Evolutionary conservation across 2,329 filamentous ascomycete species (phyloP).

Genomic region (Aspergillaceae sp.): DNA sequence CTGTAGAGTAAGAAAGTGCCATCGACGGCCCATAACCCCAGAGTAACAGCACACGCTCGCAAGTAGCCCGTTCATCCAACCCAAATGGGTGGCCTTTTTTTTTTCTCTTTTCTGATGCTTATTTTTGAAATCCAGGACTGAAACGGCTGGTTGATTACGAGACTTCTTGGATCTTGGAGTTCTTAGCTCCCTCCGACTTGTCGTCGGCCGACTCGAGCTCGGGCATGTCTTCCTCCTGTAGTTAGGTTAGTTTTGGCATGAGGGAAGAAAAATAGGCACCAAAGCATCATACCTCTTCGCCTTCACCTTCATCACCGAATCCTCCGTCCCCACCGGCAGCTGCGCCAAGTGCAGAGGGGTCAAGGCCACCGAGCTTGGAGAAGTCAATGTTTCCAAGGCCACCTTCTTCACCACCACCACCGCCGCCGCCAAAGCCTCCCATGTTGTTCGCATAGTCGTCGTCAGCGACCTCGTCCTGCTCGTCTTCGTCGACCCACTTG

Average conservation of each 20-base stretch:
- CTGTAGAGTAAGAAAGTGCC: no score
- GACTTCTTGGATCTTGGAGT: slow-evolving; percentile 30
- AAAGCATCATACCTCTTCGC: slow-evolving; percentile 42
- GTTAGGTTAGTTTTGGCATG: slow-evolving; percentile 4
- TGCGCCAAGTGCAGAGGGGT: slow-evolving; percentile 7
- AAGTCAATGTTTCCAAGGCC: slow-evolving; percentile 88
- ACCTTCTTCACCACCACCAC: slow-evolving; percentile 44
- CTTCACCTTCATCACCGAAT: slow-evolving; percentile 27
- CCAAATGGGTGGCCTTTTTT: slow-evolving; percentile 10
- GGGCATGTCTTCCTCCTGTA: slow-evolving; percentile 72
- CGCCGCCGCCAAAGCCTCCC: slow-evolving; percentile 40
- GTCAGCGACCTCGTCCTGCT: slow-evolving; percentile 83
- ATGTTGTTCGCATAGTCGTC: slow-evolving; percentile 56
- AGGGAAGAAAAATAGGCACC: slow-evolving; percentile 28
- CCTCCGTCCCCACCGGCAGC: slow-evolving; percentile 29
- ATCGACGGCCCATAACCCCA: neutral
- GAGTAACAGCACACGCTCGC: neutral
- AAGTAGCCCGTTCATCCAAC: slow-evolving; percentile 7
- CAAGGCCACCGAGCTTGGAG: slow-evolving; percentile 71
- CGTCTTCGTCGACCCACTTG: slow-evolving; percentile 92
- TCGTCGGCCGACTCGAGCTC: slow-evolving; percentile 47
- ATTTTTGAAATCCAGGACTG: slow-evolving; percentile 12
- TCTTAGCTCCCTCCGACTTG: slow-evolving; percentile 34
- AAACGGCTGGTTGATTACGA: slow-evolving; percentile 15
- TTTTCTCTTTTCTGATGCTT: slow-evolving; percentile 2